These are phyloP conservation scores for Epichloe amarillans DNA, from an alignment of 2,329 filamentous ascomycete genomes.

Conservation along the genomic window DNA sequence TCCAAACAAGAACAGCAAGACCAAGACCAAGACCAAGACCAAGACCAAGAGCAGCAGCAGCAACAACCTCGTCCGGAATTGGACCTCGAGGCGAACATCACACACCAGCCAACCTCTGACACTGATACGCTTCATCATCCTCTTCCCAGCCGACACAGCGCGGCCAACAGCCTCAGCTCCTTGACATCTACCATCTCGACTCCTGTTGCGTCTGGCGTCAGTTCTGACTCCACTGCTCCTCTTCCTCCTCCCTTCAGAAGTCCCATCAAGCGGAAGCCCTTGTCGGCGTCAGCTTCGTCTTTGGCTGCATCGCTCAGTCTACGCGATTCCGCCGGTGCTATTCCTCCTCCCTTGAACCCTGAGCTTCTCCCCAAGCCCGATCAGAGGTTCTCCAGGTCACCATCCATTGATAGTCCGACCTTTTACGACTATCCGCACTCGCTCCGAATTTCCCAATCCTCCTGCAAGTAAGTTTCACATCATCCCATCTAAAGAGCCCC, in stretches of 20 bases:
- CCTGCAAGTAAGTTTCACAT: constrained; percentile 15
- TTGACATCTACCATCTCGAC: not conserved
- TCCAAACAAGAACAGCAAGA: not conserved
- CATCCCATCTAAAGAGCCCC: not conserved
- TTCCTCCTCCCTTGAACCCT: constrained; percentile 17
- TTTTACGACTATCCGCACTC: constrained; percentile 42
- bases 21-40: not conserved
- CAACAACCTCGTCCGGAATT: not conserved
- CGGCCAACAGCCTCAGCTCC: constrained; percentile 4
- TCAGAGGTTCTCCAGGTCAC: constrained; percentile 39
- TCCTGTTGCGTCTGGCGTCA: constrained; percentile 2
- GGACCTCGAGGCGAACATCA: not conserved
- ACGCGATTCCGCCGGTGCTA: constrained; percentile 3
- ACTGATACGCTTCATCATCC: constrained; percentile 4
- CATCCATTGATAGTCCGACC: constrained; percentile 46
- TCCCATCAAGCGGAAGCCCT: constrained; percentile 45
- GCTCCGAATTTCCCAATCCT: constrained; percentile 9
- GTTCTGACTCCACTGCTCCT: constrained; percentile 5
- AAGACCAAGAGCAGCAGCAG: not conserved
- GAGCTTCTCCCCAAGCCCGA: constrained; percentile 32
- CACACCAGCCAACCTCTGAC: not conserved
- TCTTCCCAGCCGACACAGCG: constrained; percentile 3
- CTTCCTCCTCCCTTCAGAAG: constrained; percentile 9
- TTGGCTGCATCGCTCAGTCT: constrained; percentile 26
- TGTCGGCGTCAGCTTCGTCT: constrained; percentile 41